Percentiles rank a stretch among this genome's conserved stretches.
Evolutionary conservation across 495 filamentous ascomycete genomes (phyloP).

Genomic region (Gamarada debralockiae): DNA sequence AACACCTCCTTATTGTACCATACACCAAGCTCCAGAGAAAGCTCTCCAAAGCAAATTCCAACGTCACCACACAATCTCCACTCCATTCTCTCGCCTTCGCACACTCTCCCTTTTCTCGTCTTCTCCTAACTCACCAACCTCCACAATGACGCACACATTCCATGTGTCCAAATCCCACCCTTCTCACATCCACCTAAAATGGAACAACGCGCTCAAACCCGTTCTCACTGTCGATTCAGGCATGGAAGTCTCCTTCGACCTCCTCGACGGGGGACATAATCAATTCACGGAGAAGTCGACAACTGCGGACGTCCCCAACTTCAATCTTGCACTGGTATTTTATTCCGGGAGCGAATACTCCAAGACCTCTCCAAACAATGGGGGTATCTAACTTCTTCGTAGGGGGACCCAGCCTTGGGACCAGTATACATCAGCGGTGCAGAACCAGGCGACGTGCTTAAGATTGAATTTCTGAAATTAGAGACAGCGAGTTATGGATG

Average conservation of each 20-base stretch:
- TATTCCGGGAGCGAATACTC: too few relatives aligned
- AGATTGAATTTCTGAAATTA: conserved; percentile 42
- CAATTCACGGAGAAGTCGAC: conserved; percentile 39
- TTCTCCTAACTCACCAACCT: neutral
- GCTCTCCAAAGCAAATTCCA: too few relatives aligned
- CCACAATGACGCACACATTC: conserved; percentile 24
- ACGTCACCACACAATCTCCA: too few relatives aligned
- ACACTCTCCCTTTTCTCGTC: neutral
- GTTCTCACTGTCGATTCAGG: conserved; percentile 43
- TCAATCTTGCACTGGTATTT: conserved; percentile 38
- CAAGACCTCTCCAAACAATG: too few relatives aligned
- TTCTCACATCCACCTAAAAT: conserved; percentile 36
- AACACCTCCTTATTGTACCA: too few relatives aligned
- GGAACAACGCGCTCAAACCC: conserved; percentile 42
- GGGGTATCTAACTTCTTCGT: too few relatives aligned
- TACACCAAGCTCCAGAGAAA: too few relatives aligned
- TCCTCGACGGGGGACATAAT: conserved; percentile 47
- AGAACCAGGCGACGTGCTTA: conserved; percentile 45
- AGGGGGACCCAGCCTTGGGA: conserved; percentile 46
- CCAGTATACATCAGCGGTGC: conserved; percentile 43
- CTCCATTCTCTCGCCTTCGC: neutral
- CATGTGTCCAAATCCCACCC: conserved; percentile 36
- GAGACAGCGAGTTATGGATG: conserved; percentile 44
- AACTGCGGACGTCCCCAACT: conserved; percentile 33
- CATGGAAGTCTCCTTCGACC: conserved; percentile 41